Conservation (phyloP, 2,329 filamentous ascomycete genomes). For the Arachnopeziza araneosa region DNA sequence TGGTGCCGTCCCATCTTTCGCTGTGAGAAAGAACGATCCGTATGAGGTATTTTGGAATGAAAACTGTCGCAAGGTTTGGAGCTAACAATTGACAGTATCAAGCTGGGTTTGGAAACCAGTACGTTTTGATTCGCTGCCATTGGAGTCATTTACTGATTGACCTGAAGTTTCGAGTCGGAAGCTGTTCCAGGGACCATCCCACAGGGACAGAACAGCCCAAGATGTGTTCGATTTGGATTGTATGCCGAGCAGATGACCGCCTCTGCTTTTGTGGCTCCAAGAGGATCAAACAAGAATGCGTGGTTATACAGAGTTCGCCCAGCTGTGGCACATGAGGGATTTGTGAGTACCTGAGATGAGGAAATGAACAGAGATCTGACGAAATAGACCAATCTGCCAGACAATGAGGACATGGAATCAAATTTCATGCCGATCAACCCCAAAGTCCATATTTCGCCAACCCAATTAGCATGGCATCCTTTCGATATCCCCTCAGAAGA, state of each 20-base stretch:
- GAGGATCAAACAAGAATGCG: constrained; percentile 32
- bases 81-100: constrained; percentile 39
- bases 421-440: constrained; percentile 43
- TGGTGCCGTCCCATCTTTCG: constrained; percentile 48
- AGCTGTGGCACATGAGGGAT: constrained; percentile 35
- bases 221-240: constrained; percentile 36
- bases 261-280: constrained; percentile 39
- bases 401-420: constrained; percentile 34
- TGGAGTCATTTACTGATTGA: background rate
- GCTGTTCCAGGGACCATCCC: constrained; percentile 38
- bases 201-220: constrained; percentile 38
- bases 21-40: constrained; percentile 46
- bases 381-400: constrained; percentile 20
- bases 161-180: constrained; percentile 33
- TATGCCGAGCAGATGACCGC: constrained; percentile 42
- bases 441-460: constrained; percentile 39
- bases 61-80: constrained; percentile 5
- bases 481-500: constrained; percentile 30
- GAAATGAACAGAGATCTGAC: background rate
- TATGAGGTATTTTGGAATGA: constrained; percentile 37
- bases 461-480: constrained; percentile 45
- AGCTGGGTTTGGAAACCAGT: constrained; percentile 45
- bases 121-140: background rate
- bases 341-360: constrained; percentile 1
- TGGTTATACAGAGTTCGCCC: constrained; percentile 41